phyloP scores from a whole-genome alignment of 2,329 filamentous ascomycete species.

The Ascochyta fabae region DNA sequence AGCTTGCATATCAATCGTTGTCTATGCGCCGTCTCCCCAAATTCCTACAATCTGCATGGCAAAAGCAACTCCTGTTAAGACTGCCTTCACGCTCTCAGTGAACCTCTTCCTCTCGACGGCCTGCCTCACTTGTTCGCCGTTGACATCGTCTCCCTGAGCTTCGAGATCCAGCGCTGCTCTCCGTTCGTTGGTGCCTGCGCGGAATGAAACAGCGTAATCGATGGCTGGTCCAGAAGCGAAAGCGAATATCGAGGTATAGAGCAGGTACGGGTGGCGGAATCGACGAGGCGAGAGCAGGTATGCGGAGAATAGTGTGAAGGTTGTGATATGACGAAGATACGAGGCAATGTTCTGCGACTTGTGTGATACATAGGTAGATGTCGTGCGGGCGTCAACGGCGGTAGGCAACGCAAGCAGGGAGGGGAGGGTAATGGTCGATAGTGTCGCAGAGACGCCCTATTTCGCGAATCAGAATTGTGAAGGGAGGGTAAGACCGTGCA shows the following conservation, averaged over 20 bases:
- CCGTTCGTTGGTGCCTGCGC: constrained; percentile 31
- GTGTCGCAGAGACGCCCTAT: constrained; percentile 87
- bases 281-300: constrained; percentile 77
- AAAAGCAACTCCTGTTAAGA: constrained; percentile 53
- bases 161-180: constrained; percentile 36
- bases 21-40: constrained; percentile 55
- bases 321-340: constrained; percentile 72
- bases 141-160: constrained; percentile 52
- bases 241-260: constrained; percentile 80
- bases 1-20: background rate
- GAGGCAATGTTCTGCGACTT: constrained; percentile 60
- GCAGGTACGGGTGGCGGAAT: constrained; percentile 83
- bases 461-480: constrained; percentile 5
- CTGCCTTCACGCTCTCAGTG: constrained; percentile 52
- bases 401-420: constrained; percentile 81
- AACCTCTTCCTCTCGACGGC: constrained; percentile 52
- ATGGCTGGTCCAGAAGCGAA: constrained; percentile 53
- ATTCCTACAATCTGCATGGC: constrained; percentile 56
- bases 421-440: constrained; percentile 78
- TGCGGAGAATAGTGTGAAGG: constrained; percentile 75
- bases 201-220: constrained; percentile 43
- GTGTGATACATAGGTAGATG: constrained; percentile 64
- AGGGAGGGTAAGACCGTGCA: too few species aligned
- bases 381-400: constrained; percentile 70
- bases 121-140: constrained; percentile 58